A percentile compares a stretch with the other conserved stretches of the same genome.
Evolutionary conservation across 2,329 filamentous ascomycete genomes (phyloP).

Genomic region (Fusarium metavorans): DNA sequence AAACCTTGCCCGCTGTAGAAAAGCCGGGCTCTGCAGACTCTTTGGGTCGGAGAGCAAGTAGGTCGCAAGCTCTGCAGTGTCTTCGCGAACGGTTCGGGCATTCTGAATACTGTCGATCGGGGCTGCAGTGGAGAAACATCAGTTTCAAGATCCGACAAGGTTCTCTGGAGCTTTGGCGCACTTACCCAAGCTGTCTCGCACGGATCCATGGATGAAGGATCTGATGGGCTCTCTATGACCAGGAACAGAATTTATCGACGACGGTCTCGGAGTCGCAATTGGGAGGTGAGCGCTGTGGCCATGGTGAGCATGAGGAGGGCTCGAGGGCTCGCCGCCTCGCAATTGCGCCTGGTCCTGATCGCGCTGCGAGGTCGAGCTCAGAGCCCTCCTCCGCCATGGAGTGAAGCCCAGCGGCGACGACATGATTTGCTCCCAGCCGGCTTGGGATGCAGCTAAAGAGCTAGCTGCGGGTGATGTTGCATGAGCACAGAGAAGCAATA

Average conservation of each 20-base stretch:
- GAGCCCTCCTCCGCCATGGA: constrained; percentile 60
- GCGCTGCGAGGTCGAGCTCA: constrained; percentile 52
- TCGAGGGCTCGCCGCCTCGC: constrained; percentile 45
- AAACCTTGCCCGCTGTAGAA: constrained; percentile 55
- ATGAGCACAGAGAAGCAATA: constrained; percentile 20
- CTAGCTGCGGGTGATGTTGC: constrained; percentile 33
- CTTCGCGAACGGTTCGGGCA: constrained; percentile 83
- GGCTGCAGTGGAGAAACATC: constrained; percentile 48
- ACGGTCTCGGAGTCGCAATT: constrained; percentile 51
- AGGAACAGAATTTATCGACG: constrained; percentile 51
- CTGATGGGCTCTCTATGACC: constrained; percentile 74
- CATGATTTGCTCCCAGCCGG: constrained; percentile 50
- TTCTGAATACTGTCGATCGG: constrained; percentile 78
- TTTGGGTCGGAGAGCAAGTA: constrained; percentile 79
- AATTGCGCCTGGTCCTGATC: constrained; percentile 36
- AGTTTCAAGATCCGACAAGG: not conserved
- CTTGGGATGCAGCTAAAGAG: constrained; percentile 19
- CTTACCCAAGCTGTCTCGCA: constrained; percentile 70
- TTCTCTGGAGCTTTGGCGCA: constrained; percentile 5
- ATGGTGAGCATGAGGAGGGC: constrained; percentile 35
- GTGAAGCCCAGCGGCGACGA: constrained; percentile 62
- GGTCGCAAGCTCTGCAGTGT: constrained; percentile 87
- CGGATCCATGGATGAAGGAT: constrained; percentile 77
- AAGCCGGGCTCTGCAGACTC: constrained; percentile 57
- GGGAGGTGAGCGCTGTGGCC: constrained; percentile 27